These are phyloP conservation scores for Castanopsis chinensis DNA, from an alignment of 306 rosid genomes.

Conservation along the genomic window DNA sequence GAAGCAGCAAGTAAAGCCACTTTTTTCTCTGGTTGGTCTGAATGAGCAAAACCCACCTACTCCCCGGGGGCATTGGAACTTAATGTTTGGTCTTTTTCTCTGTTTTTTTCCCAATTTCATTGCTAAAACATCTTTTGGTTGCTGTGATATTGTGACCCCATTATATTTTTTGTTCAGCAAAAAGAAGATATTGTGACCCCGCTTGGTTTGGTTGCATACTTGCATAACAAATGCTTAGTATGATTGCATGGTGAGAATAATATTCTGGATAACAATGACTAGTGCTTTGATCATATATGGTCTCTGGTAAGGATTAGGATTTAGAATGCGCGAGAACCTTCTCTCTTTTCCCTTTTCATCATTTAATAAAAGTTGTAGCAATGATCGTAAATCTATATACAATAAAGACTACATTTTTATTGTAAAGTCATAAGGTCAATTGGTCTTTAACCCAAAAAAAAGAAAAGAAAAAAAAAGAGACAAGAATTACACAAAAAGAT, in stretches of 20 bases:
- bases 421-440: too few relatives aligned
- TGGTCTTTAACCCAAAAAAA: too few relatives aligned
- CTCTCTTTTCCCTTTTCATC: neutral
- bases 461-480: too few relatives aligned
- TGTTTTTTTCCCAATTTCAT: neutral
- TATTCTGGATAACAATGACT: neutral
- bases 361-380: neutral
- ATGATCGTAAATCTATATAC: neutral
- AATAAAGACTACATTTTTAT: too few relatives aligned
- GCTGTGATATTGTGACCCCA: neutral
- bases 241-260: neutral
- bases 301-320: neutral
- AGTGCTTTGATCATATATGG: neutral
- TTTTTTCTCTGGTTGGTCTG: constrained; percentile 7
- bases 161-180: neutral
- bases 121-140: constrained; percentile 2
- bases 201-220: constrained; percentile 1
- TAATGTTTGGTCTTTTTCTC: constrained; percentile 34
- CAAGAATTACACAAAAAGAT: too few relatives aligned
- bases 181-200: constrained; percentile 10
- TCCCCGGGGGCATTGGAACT: constrained; percentile 2
- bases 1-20: neutral
- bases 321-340: neutral
- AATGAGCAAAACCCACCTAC: neutral
- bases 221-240: neutral